Conservation (phyloP, 768 basidiomycete genomes). For the Mycena amicta region DNA sequence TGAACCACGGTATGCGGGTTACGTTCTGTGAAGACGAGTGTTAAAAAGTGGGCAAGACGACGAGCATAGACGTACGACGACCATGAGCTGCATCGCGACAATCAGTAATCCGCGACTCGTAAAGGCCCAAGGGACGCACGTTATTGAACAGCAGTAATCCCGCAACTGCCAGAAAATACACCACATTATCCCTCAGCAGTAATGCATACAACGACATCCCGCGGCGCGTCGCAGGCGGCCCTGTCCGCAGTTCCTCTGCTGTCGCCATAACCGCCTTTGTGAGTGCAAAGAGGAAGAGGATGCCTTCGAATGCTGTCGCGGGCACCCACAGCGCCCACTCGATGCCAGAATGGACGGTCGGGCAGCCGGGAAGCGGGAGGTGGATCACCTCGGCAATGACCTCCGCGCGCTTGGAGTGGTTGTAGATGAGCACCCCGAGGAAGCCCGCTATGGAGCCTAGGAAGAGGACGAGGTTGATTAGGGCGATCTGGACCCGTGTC, state of each 20-base stretch:
- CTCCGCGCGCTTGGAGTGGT: constrained; percentile 35
- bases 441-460: constrained; percentile 42
- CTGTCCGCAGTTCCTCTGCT: constrained; percentile 26
- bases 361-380: constrained; percentile 45
- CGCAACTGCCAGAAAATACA: constrained; percentile 46
- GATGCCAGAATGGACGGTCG: constrained; percentile 41
- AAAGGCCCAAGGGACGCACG: constrained; percentile 31
- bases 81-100: constrained; percentile 12
- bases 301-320: constrained; percentile 39
- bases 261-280: constrained; percentile 35
- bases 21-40: constrained; percentile 33
- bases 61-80: constrained; percentile 7
- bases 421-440: constrained; percentile 43
- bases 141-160: constrained; percentile 47
- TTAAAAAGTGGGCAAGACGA: neutral
- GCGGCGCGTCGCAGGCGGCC: constrained; percentile 24
- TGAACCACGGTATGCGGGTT: constrained; percentile 53
- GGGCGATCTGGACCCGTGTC: constrained; percentile 32
- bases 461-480: constrained; percentile 43
- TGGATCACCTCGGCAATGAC: constrained; percentile 39
- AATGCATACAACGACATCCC: constrained; percentile 32
- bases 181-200: constrained; percentile 45
- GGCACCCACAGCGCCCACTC: constrained; percentile 51
- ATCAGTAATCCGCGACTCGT: neutral
- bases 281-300: constrained; percentile 44